These are phyloP conservation scores for Pseudozyma sp. DNA, from an alignment of 1,284 basidiomycete species.

Conservation along the genomic window DNA sequence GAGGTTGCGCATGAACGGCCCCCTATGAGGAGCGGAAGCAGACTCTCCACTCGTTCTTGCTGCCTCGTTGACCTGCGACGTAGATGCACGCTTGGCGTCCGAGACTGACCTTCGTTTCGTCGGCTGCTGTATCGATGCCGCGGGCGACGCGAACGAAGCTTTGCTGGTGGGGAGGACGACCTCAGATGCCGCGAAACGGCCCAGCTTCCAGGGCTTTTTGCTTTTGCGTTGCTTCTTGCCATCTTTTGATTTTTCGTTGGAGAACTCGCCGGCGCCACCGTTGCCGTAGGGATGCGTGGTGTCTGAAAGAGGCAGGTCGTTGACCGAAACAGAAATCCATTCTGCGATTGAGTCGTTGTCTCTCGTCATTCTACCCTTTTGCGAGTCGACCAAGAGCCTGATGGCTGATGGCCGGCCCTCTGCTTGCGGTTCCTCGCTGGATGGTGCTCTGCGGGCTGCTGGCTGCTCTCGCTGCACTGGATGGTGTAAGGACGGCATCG, in stretches of 20 bases:
- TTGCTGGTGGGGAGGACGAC: constrained; percentile 23
- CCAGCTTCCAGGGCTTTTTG: constrained; percentile 38
- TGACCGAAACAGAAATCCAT: constrained; percentile 47
- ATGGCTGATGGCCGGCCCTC: constrained; percentile 27
- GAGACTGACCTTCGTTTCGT: constrained; percentile 27
- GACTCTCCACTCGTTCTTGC: constrained; percentile 6
- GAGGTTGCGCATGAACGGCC: constrained; percentile 38
- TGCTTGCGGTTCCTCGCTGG: constrained; percentile 2
- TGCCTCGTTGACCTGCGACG: constrained; percentile 23
- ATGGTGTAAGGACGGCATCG: constrained; percentile 28
- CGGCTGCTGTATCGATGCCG: neutral
- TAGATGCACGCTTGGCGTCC: constrained; percentile 23
- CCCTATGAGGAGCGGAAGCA: neutral
- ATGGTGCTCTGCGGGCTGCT: neutral
- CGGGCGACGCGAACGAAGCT: neutral
- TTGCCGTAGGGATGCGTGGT: constrained; percentile 31
- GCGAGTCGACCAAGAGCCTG: constrained; percentile 31
- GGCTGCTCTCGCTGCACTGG: neutral
- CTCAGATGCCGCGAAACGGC: constrained; percentile 41
- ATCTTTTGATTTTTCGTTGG: constrained; percentile 25
- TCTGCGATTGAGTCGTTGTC: constrained; percentile 48
- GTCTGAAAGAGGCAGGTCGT: constrained; percentile 29
- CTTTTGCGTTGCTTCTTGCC: constrained; percentile 23
- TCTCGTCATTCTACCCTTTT: constrained; percentile 31
- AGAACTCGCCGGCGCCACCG: constrained; percentile 40